phyloP scores from a whole-genome alignment of 371 early-diverging fungal genomes.

The Rhizopus delemar region DNA sequence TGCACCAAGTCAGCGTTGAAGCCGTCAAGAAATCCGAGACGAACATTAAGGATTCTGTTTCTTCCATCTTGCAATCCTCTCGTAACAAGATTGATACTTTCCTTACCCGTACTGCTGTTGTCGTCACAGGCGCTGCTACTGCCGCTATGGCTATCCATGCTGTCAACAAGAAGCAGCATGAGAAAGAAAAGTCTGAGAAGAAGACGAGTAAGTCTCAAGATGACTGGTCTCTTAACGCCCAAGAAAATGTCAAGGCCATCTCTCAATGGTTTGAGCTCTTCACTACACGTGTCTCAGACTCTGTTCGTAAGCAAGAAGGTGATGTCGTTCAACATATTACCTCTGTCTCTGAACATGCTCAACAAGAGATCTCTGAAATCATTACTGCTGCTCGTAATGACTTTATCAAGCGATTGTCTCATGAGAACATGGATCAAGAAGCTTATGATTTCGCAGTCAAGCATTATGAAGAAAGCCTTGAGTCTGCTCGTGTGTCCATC shows the following conservation, averaged over 20 bases:
- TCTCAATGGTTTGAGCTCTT: conserved; percentile 35
- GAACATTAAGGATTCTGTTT: conserved; percentile 52
- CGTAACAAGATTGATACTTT: conserved; percentile 27
- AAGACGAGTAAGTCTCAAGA: not conserved
- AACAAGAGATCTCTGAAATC: conserved; percentile 29
- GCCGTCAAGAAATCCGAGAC: conserved; percentile 48
- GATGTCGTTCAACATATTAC: conserved; percentile 20
- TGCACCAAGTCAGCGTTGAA: conserved; percentile 25
- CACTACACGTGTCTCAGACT: conserved; percentile 14
- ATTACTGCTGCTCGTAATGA: conserved; percentile 30
- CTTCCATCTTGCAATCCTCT: conserved; percentile 15
- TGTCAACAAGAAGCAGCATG: conserved; percentile 17
- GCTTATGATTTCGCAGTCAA: conserved; percentile 29
- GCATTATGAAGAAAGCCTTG: conserved; percentile 33
- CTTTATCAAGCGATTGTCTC: conserved; percentile 26
- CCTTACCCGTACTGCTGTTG: conserved; percentile 23
- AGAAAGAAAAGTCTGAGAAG: conserved; percentile 9
- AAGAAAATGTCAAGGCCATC: conserved; percentile 26
- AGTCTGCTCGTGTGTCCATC: conserved; percentile 23
- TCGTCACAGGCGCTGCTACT: conserved; percentile 26
- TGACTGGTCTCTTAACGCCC: conserved; percentile 19
- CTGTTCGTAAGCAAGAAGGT: conserved; percentile 9
- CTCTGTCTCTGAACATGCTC: conserved; percentile 19
- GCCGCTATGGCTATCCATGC: conserved; percentile 27
- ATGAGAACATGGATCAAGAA: conserved; percentile 29